These are phyloP conservation scores for Tritrichomonas musculus DNA, from an alignment of 208 protist genomes.

Conservation along the genomic window DNA sequence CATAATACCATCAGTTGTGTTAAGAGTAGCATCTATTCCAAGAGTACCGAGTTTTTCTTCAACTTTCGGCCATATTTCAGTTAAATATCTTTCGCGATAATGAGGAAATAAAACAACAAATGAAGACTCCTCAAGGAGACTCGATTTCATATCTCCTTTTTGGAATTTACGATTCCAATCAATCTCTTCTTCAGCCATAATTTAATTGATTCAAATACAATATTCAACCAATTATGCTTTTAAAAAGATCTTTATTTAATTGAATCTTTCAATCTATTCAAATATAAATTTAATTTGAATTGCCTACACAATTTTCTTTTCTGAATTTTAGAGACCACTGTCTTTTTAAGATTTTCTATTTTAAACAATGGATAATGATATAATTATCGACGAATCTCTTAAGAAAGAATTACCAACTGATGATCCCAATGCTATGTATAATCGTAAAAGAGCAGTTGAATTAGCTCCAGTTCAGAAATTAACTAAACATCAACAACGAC, in stretches of 20 bases:
- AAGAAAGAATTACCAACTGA: background rate
- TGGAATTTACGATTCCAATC: slow-evolving; percentile 11
- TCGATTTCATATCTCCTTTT: slow-evolving; percentile 26
- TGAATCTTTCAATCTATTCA: no score
- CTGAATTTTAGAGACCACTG: no score
- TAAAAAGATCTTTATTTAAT: no score
- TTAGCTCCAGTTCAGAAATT: background rate
- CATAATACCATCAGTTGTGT: slow-evolving; percentile 90
- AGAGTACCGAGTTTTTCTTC: slow-evolving; percentile 18
- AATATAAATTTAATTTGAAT: no score
- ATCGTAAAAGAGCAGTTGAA: background rate
- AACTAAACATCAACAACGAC: slow-evolving; percentile 3
- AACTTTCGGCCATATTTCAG: background rate
- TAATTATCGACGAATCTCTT: background rate
- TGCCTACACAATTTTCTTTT: no score
- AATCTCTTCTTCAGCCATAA: background rate
- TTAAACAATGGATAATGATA: no score
- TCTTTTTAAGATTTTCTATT: no score
- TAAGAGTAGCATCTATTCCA: slow-evolving; percentile 78
- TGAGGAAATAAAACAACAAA: background rate
- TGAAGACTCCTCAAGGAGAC: background rate
- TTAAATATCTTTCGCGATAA: background rate
- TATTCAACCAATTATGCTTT: no score
- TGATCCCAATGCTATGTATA: background rate
- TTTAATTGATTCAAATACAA: no score